Conservation (phyloP, 495 filamentous ascomycete species). For the Podospora conica region DNA sequence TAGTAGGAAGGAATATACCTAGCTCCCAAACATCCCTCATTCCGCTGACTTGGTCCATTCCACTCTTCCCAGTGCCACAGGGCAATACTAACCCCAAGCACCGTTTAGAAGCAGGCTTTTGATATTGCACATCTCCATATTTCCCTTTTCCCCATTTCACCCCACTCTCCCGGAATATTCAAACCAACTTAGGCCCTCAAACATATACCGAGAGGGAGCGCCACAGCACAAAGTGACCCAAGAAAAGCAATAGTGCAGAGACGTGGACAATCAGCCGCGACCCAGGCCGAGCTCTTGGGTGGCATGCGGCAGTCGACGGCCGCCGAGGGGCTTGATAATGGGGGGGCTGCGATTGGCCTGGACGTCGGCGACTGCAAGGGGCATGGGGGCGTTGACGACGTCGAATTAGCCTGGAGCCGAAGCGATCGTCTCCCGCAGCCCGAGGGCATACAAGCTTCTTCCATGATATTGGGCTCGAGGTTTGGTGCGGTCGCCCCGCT, state of each 20-base stretch:
- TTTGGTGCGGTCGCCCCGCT: not conserved
- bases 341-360: not conserved
- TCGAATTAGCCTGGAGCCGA: conserved; percentile 13
- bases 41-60: too few species aligned
- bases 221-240: not conserved
- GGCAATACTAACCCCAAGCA: too few species aligned
- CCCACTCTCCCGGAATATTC: not conserved
- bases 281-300: not conserved
- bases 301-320: not conserved
- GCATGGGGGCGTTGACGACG: not conserved
- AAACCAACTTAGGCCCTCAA: not conserved
- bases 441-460: not conserved
- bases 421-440: not conserved
- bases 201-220: not conserved
- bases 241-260: not conserved
- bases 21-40: too few species aligned
- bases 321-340: not conserved
- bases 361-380: not conserved
- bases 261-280: conserved; percentile 2
- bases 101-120: too few species aligned
- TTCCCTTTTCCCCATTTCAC: not conserved
- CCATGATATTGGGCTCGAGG: not conserved
- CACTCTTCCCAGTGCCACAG: too few species aligned
- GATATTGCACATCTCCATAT: too few species aligned
- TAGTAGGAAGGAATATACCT: too few species aligned